Percentiles rank a stretch among this genome's conserved stretches.
These are phyloP conservation scores for Aspergillus latus DNA, from an alignment of 2,329 filamentous ascomycete species.

Conservation along the genomic window DNA sequence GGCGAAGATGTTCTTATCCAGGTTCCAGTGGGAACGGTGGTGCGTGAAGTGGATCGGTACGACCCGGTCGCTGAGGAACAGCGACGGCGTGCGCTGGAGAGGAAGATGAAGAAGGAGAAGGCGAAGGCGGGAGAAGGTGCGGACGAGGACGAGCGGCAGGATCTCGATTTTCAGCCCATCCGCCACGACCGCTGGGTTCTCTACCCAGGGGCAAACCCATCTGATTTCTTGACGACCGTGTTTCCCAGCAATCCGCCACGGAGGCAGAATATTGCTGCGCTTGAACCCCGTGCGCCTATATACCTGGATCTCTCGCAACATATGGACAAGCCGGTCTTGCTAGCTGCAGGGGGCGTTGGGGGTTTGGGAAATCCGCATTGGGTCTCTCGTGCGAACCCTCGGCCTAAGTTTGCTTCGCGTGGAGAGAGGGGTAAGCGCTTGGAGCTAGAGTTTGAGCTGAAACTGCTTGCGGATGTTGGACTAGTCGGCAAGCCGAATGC, in stretches of 20 bases:
- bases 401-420: constrained; percentile 84
- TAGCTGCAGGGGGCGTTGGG: constrained; percentile 83
- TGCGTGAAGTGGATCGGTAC: constrained; percentile 75
- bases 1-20: constrained; percentile 86
- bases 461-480: constrained; percentile 91
- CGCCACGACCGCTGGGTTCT: constrained; percentile 76
- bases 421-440: constrained; percentile 78
- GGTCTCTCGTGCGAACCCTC: constrained; percentile 68
- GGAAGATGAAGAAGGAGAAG: neutral
- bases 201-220: constrained; percentile 75
- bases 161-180: constrained; percentile 42
- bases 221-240: constrained; percentile 62
- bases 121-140: constrained; percentile 2
- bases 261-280: constrained; percentile 57
- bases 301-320: constrained; percentile 70
- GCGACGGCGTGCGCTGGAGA: constrained; percentile 16
- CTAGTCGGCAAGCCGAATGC: constrained; percentile 94
- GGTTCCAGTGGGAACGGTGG: constrained; percentile 88
- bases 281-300: constrained; percentile 72
- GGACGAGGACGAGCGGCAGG: constrained; percentile 41
- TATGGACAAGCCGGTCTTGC: constrained; percentile 78
- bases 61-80: constrained; percentile 75
- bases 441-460: constrained; percentile 83
- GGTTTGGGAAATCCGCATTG: constrained; percentile 95
- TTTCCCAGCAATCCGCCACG: constrained; percentile 60